These are phyloP conservation scores for Manihot esculenta DNA, from an alignment of 441 rosid genomes.

Conservation along the genomic window DNA sequence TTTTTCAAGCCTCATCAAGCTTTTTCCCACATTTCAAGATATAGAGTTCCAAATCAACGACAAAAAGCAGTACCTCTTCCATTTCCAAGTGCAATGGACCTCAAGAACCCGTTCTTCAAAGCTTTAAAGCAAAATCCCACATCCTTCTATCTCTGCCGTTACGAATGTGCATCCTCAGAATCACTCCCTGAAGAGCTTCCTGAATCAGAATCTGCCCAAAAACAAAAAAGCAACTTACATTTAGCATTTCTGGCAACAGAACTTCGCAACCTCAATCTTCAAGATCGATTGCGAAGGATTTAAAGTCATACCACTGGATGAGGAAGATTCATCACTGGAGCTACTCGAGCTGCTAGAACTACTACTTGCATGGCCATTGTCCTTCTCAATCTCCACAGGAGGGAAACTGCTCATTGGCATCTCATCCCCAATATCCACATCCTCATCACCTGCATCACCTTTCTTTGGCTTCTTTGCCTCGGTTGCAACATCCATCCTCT, in stretches of 20 bases:
- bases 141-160: not conserved
- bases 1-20: slow-evolving; percentile 16
- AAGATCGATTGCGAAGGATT: not conserved
- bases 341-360: slow-evolving; percentile 73
- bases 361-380: slow-evolving; percentile 58
- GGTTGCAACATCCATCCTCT: slow-evolving; percentile 44
- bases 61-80: not conserved
- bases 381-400: slow-evolving; percentile 93
- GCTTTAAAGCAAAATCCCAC: too few relatives aligned
- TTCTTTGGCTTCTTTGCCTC: slow-evolving; percentile 62
- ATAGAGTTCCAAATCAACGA: not conserved
- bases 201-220: slow-evolving; percentile 87
- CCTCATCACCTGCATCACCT: slow-evolving; percentile 85
- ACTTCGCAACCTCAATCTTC: not conserved
- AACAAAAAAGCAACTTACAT: too few relatives aligned
- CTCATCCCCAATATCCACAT: slow-evolving; percentile 95
- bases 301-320: slow-evolving; percentile 68
- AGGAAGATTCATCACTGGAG: slow-evolving; percentile 74
- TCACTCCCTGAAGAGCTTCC: slow-evolving; percentile 95
- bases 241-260: slow-evolving; percentile 8
- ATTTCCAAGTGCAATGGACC: not conserved
- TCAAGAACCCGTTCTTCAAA: slow-evolving; percentile 7
- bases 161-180: slow-evolving; percentile 77
- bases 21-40: not conserved
- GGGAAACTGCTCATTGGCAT: slow-evolving; percentile 80